Evolutionary conservation across 805 yeast species (phyloP), one percentile per base, ranked within the genome.

Genomic region (Candida ponderosae): DNA sequence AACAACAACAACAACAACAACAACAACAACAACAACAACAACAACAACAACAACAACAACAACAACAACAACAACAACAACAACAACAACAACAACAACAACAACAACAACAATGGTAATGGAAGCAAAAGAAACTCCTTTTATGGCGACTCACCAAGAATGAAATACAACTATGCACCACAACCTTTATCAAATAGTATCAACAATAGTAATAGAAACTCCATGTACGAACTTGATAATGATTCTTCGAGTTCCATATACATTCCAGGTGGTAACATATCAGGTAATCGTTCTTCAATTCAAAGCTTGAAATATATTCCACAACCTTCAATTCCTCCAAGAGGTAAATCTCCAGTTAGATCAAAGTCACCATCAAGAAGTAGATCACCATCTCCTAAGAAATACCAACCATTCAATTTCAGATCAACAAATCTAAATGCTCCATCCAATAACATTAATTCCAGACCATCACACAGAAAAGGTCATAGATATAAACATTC

Each of bases 401-500:
- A 49, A 35, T 45, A 54, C 18, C 57, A 46, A 40, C 89, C 89
- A 1, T 82, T 82, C 65, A 78, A 79, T 48, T 82, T 81, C 63
- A 68, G 74, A 45, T 71, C 82, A 8, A 72, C 74, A 41, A 71
- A 64, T 43, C 47, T 62, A 38, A 56, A 41, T 9, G 55, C 37
- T 19, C 54, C 38, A 36, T 48, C 54, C 10, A 41, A 44, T 23
- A 58, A 63, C 11, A 71, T 64, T 26, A 52, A 54, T 36, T 50
- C 56, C n/a, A 54, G 65, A 50, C 75, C 87, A 1, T 78, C 83
- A 0, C 85, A 79, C 50, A 79, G 98, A 66, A 78, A 89, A 48
- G 98, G 98, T 6, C 98, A 90, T 59, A 74, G 90, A 48, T 90
- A 90, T 56, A 90, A 90, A 56, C 97, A 90, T 59, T 88, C 97